Percentiles rank a stretch among this genome's conserved stretches.
phyloP scores from a whole-genome alignment of 805 yeast genomes.

The Wickerhamomyces xylosicus region DNA sequence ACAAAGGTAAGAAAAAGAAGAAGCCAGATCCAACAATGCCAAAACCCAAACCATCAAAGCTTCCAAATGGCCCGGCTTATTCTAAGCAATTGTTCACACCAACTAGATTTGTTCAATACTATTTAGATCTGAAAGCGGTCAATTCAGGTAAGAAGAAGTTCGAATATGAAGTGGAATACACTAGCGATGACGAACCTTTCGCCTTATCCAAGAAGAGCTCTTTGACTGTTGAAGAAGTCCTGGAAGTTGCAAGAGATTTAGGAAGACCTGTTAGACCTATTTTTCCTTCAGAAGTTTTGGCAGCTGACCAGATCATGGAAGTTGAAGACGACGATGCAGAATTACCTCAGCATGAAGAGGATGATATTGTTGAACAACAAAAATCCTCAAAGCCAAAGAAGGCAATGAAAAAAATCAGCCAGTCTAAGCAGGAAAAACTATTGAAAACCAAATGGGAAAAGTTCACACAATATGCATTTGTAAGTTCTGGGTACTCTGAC shows the following conservation, averaged over 20 bases:
- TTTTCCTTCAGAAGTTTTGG: no score
- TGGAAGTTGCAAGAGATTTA: constrained; percentile 43
- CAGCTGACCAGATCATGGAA: no score
- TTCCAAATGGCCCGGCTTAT: constrained; percentile 69
- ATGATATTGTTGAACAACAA: no score
- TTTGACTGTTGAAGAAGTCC: constrained; percentile 53
- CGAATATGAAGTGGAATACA: constrained; percentile 54
- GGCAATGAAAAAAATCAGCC: no score
- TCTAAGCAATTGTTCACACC: constrained; percentile 66
- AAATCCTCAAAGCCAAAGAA: no score
- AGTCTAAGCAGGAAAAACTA: no score
- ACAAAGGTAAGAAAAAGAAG: constrained; percentile 17
- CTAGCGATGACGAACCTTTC: constrained; percentile 53
- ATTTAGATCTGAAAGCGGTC: constrained; percentile 45
- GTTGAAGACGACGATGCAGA: no score
- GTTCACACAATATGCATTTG: no score
- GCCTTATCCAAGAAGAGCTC: constrained; percentile 28
- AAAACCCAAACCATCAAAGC: constrained; percentile 42
- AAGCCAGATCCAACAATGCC: constrained; percentile 51
- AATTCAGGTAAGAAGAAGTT: constrained; percentile 36
- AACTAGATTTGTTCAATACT: constrained; percentile 61
- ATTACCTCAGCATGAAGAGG: no score
- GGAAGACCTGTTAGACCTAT: constrained; percentile 35
- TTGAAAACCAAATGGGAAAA: no score
- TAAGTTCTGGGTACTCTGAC: no score